Evolutionary conservation across 805 yeast genomes (phyloP).

Genomic region (Pichia paraexigua): DNA sequence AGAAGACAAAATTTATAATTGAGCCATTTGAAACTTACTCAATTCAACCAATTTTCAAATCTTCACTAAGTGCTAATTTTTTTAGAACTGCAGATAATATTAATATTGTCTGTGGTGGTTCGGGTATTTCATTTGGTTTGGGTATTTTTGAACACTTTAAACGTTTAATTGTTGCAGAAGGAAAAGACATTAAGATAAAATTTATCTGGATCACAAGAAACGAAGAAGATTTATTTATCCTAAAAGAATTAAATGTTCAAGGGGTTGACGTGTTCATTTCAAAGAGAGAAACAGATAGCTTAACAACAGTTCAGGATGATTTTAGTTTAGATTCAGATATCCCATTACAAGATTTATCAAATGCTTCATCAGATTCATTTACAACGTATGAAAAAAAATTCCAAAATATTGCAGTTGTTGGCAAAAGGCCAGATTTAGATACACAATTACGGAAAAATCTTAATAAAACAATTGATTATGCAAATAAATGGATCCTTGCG

Average conservation of each 20-base stretch:
- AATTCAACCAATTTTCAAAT: conserved; percentile 32
- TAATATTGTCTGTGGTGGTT: conserved; percentile 59
- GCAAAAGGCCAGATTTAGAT: conserved; percentile 39
- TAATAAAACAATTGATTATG: conserved; percentile 25
- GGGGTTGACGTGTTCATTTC: conserved; percentile 36
- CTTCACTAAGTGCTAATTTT: conserved; percentile 37
- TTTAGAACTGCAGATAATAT: conserved; percentile 43
- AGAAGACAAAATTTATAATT: conserved; percentile 33
- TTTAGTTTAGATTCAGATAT: conserved; percentile 17
- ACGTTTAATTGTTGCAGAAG: conserved; percentile 16
- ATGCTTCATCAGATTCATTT: conserved; percentile 6
- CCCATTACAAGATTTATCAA: conserved; percentile 11
- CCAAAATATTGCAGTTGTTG: conserved; percentile 18
- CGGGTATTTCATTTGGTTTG: conserved; percentile 60
- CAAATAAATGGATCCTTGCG: conserved; percentile 44
- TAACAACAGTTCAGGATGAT: conserved; percentile 2
- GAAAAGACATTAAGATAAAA: conserved; percentile 27
- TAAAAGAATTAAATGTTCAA: conserved; percentile 31
- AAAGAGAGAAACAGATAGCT: conserved; percentile 2
- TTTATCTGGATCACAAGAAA: conserved; percentile 50
- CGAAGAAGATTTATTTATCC: conserved; percentile 38
- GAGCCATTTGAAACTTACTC: conserved; percentile 29
- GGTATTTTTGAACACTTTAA: conserved; percentile 41
- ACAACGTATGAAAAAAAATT: conserved; percentile 1
- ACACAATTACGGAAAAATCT: conserved; percentile 25